A percentile compares a stretch with the other conserved stretches of the same genome.
phyloP scores from a whole-genome alignment of 768 basidiomycete species.

The Termitomyces eurrhizus region DNA sequence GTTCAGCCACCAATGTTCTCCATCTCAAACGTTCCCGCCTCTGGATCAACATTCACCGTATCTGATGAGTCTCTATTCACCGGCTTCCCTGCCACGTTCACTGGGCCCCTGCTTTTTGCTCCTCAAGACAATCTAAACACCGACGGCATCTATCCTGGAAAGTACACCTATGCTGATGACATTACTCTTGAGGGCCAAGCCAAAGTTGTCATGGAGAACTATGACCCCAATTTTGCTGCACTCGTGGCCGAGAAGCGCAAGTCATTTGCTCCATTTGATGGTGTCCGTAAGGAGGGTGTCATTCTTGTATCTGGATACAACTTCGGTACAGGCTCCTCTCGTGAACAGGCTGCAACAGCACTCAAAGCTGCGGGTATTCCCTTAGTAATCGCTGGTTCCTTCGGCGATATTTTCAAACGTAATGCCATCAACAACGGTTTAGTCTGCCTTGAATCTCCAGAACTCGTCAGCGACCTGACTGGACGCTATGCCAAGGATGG shows the following conservation, averaged over 20 bases:
- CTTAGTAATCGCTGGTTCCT: constrained; percentile 94
- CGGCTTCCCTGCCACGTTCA: constrained; percentile 80
- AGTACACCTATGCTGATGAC: constrained; percentile 99
- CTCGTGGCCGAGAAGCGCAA: constrained; percentile 53
- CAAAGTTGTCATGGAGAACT: constrained; percentile 99
- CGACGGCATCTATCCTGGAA: constrained; percentile 97
- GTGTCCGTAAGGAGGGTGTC: constrained; percentile 50
- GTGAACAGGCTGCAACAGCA: constrained; percentile 98
- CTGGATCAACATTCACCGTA: constrained; percentile 25
- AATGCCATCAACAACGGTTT: constrained; percentile 99
- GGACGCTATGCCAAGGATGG: constrained; percentile 68
- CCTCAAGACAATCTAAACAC: constrained; percentile 99
- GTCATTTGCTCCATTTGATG: constrained; percentile 17
- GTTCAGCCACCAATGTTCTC: constrained; percentile 55
- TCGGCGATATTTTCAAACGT: constrained; percentile 98
- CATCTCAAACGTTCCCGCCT: constrained; percentile 31
- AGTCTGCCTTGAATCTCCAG: constrained; percentile 91
- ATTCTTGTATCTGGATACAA: constrained; percentile 93
- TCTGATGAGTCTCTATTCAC: constrained; percentile 64
- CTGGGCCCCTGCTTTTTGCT: constrained; percentile 83
- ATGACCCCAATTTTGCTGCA: constrained; percentile 82
- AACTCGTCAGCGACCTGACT: constrained; percentile 84
- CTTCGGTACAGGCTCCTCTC: constrained; percentile 97
- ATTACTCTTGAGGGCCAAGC: constrained; percentile 94
- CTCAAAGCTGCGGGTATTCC: constrained; percentile 92